A percentile compares a stretch with the other conserved stretches of the same genome.
Evolutionary conservation across 2,329 filamentous ascomycete species (phyloP).

Genomic region (Cadophora malorum): DNA sequence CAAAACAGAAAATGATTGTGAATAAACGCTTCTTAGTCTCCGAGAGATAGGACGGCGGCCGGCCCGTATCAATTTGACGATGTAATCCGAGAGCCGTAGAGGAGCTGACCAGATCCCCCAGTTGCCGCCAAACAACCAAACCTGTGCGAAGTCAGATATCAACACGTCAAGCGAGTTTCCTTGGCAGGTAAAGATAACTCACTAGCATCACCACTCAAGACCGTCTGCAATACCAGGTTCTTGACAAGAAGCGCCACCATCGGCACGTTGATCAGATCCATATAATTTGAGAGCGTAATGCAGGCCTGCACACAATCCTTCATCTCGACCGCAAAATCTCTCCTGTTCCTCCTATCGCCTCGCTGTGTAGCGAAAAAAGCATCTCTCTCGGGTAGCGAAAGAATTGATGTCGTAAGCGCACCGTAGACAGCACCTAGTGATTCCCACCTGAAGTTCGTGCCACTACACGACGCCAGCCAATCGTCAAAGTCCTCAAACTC

Average conservation of each 20-base stretch:
- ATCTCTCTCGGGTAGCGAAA: conserved; percentile 35
- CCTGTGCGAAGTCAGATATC: conserved; percentile 38
- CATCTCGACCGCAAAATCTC: conserved; percentile 41
- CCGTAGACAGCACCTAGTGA: conserved; percentile 41
- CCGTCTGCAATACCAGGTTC: conserved; percentile 47
- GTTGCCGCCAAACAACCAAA: conserved; percentile 48
- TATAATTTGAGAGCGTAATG: conserved; percentile 46
- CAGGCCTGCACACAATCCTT: conserved; percentile 47
- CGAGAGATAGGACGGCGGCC: conserved; percentile 42
- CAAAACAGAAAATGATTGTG: conserved; percentile 50
- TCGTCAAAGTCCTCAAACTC: conserved; percentile 41
- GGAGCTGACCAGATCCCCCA: conserved; percentile 48
- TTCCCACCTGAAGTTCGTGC: conserved; percentile 44
- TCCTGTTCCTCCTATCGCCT: conserved; percentile 38
- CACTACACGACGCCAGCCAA: conserved; percentile 42
- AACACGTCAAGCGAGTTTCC: not conserved
- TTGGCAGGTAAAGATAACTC: conserved; percentile 33
- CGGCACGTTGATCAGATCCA: conserved; percentile 48
- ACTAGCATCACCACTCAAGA: conserved; percentile 51
- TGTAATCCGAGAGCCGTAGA: conserved; percentile 42
- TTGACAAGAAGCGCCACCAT: conserved; percentile 49
- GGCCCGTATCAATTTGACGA: conserved; percentile 35
- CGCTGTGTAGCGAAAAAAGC: conserved; percentile 40
- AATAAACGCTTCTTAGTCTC: conserved; percentile 49
- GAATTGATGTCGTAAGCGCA: conserved; percentile 33